Evolutionary conservation across 2,329 filamentous ascomycete species (phyloP).

Genomic region (Talaromyces sp.): DNA sequence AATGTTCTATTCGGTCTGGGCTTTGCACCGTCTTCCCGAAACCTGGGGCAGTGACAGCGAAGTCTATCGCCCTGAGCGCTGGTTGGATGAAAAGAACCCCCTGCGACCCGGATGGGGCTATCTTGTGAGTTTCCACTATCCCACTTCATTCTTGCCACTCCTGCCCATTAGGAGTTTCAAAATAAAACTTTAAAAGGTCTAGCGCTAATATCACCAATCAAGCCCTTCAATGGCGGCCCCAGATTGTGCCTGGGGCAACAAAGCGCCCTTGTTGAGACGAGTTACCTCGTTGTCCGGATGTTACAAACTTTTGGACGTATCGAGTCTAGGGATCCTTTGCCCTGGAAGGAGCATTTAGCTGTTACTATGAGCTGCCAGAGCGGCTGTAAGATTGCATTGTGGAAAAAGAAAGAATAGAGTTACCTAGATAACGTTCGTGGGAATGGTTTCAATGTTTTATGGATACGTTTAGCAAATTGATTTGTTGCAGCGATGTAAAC

Average conservation of each 20-base stretch:
- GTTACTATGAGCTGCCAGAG: not conserved
- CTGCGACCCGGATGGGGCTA: not conserved
- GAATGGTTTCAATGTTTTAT: not conserved
- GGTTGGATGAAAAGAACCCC: not conserved
- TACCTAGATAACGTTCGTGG: not conserved
- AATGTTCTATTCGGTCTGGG: not conserved
- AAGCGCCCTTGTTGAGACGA: not conserved
- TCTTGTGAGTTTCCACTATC: not conserved
- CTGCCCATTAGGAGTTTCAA: not conserved
- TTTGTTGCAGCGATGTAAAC: not conserved
- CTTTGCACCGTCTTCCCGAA: not conserved
- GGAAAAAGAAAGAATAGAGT: not conserved
- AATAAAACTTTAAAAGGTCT: not conserved
- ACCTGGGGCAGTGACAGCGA: not conserved
- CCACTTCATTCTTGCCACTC: not conserved
- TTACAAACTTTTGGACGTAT: not conserved
- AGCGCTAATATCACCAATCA: not conserved
- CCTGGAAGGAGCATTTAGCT: slow-evolving; percentile 1
- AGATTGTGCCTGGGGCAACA: not conserved
- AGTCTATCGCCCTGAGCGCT: not conserved
- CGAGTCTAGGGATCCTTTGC: not conserved
- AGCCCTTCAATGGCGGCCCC: slow-evolving; percentile 1
- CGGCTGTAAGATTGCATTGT: not conserved
- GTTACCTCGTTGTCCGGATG: not conserved
- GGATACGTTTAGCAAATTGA: not conserved